Evolutionary conservation across 371 early-diverging fungal genomes (phyloP).

Genomic region (Rhizopus arrhizus): DNA sequence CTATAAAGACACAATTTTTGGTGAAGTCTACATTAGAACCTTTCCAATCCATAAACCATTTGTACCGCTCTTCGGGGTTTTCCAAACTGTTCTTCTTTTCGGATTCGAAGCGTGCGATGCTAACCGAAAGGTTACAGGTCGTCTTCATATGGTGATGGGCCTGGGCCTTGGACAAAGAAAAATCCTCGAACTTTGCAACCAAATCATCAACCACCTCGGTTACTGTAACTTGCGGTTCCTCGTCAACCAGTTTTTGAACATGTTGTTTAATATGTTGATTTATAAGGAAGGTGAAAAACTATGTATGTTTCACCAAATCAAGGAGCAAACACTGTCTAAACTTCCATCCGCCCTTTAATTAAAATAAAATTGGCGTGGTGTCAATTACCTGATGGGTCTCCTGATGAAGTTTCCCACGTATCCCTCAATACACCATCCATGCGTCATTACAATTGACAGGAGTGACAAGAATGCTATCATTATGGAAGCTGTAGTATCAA

Average conservation of each 20-base stretch:
- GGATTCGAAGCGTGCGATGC: slow-evolving; percentile 15
- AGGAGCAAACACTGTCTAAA: slow-evolving; percentile 16
- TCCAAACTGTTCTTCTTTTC: slow-evolving; percentile 7
- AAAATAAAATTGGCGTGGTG: slow-evolving; percentile 17
- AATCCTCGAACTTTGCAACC: slow-evolving; percentile 14
- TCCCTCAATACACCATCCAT: slow-evolving; percentile 18
- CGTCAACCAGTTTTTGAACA: slow-evolving; percentile 13
- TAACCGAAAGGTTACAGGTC: slow-evolving; percentile 14
- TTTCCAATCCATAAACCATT: slow-evolving; percentile 16
- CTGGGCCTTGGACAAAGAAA: slow-evolving; percentile 12
- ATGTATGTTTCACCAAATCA: slow-evolving; percentile 17
- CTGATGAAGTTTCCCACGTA: slow-evolving; percentile 16
- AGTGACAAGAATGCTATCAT: slow-evolving; percentile 20
- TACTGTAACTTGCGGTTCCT: slow-evolving; percentile 18
- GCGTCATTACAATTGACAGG: slow-evolving; percentile 19
- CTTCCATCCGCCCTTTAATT: slow-evolving; percentile 17
- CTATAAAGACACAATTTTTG: slow-evolving; percentile 26
- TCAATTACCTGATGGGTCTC: slow-evolving; percentile 15
- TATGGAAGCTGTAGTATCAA: slow-evolving; percentile 15
- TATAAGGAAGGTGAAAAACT: slow-evolving; percentile 18
- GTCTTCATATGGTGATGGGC: slow-evolving; percentile 8
- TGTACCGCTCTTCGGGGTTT: slow-evolving; percentile 8
- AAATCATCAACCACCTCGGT: slow-evolving; percentile 12
- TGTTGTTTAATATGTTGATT: slow-evolving; percentile 18
- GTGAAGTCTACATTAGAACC: slow-evolving; percentile 21